Conservation (phyloP, 495 filamentous ascomycete species). For the Podospora pseudocomata region DNA sequence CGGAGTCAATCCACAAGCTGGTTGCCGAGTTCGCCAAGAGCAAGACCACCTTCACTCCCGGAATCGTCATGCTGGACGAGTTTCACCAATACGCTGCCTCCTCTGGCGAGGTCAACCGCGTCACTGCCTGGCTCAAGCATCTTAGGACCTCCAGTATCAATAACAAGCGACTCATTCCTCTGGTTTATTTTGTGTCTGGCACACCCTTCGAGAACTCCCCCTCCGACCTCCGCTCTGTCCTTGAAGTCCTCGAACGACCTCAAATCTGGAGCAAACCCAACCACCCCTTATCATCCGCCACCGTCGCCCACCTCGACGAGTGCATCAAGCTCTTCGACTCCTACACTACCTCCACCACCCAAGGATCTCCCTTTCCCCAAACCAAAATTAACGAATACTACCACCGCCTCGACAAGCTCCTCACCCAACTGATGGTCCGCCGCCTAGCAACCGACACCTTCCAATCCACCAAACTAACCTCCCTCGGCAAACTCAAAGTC, state of each 20-base stretch:
- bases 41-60: conserved; percentile 19
- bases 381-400: conserved; percentile 19
- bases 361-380: conserved; percentile 1
- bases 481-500: conserved; percentile 24
- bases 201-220: conserved; percentile 25
- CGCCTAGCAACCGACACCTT: conserved; percentile 27
- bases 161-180: conserved; percentile 2
- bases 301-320: conserved; percentile 10
- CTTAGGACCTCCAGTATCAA: conserved; percentile 14
- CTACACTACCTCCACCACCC: conserved; percentile 6
- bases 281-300: conserved; percentile 14
- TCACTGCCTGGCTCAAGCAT: conserved; percentile 22
- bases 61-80: conserved; percentile 29
- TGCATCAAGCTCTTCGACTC: conserved; percentile 14
- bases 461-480: conserved; percentile 21
- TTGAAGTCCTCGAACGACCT: conserved; percentile 17
- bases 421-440: conserved; percentile 26
- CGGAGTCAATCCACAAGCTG: conserved; percentile 12
- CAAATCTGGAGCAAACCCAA: conserved; percentile 4
- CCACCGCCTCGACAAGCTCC: conserved; percentile 17
- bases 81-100: conserved; percentile 26
- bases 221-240: conserved; percentile 16
- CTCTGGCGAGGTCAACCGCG: not conserved
- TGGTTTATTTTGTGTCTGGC: conserved; percentile 30
- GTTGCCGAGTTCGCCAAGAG: conserved; percentile 5